phyloP scores from a whole-genome alignment of 352 stramenopile species.

The Pythium brachiatum region DNA sequence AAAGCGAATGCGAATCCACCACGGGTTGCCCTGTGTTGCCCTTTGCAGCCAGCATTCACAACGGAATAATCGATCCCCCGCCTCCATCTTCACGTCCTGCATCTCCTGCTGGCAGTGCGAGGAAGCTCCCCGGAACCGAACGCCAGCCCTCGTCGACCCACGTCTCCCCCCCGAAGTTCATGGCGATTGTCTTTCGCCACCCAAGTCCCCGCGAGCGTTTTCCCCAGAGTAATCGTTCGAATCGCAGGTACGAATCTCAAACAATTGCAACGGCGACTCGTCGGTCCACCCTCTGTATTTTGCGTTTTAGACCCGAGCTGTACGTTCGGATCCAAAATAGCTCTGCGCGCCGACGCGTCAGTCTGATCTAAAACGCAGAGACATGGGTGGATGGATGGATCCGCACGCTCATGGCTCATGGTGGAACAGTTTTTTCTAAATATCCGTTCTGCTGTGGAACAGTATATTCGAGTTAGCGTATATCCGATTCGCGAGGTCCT shows the following conservation, averaged over 20 bases:
- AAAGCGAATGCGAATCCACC: neutral
- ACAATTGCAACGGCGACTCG: neutral
- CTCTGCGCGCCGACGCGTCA: neutral
- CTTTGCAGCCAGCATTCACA: neutral
- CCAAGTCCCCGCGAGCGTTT: slow-evolving; percentile 4
- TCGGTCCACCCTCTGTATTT: neutral
- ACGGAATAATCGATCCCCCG: neutral
- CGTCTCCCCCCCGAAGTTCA: slow-evolving; percentile 8
- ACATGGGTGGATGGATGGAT: neutral
- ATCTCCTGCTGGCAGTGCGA: neutral
- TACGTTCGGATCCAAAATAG: neutral
- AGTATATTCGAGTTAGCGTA: slow-evolving; percentile 3
- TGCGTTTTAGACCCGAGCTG: neutral
- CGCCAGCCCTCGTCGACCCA: neutral
- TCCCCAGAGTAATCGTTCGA: slow-evolving; percentile 7
- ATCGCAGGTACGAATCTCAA: slow-evolving; percentile 7
- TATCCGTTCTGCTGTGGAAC: neutral
- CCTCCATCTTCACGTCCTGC: neutral
- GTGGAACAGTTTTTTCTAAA: neutral
- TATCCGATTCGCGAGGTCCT: slow-evolving; percentile 11
- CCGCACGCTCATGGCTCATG: neutral
- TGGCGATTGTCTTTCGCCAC: slow-evolving; percentile 17
- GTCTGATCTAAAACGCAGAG: slow-evolving; percentile 6
- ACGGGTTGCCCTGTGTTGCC: too few species aligned
- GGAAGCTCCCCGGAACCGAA: neutral